Base-by-base conservation (phyloP, 1,284 basidiomycete species). In the Sanguinoderma infundibulare region DNA sequence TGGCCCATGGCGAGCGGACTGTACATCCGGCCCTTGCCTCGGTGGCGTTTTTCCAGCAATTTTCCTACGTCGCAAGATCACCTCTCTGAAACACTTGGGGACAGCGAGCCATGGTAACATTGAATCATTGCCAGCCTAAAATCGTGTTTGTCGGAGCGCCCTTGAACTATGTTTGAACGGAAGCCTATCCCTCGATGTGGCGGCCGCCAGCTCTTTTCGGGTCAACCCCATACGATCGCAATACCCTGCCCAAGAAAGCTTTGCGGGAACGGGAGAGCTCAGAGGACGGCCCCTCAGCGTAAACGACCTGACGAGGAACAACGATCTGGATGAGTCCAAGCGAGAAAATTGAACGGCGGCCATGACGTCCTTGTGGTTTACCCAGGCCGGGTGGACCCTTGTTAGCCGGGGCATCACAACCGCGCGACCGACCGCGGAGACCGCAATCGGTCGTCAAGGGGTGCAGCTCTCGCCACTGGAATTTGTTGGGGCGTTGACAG, bases 361-460 rank as follows among this genome's bases (percentile, higher is more conserved):
- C 55, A 66, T 64, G 65, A 66, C 65, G 65, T 64, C 57, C 38
- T 55, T 58, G 60, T 61, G 60, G 65, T 66, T 62, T 60, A 66
- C 44, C 60, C 59, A 63, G 57, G 54, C 52, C 50, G 47, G 53
- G 38, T 51, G 54, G 53, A 30, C 52, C 52, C 39, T 57, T 63
- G 60, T 60, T 66, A 61, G 47, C 57, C 60, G 57, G 42, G 56
- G 56, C 57, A 60, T 51, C 57, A 54, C 51, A 40, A 57, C n/a
- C 38, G 47, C 59, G 46, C 53, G 53, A 34, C 24, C 61, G 58
- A 57, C 61, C 59, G 61, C 57, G 59, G 49, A 52, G 56, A 59
- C 58, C 52, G 60, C 62, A 63, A 64, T 66, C 65, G 65, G 65
- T 67, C 47, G 62, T 58, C 62, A 67, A 61, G 65, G 61, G 60